Percentiles rank a stretch among this genome's conserved stretches.
These are phyloP conservation scores for Candolleomyces eurysporus DNA, from an alignment of 768 basidiomycete species.

Conservation along the genomic window DNA sequence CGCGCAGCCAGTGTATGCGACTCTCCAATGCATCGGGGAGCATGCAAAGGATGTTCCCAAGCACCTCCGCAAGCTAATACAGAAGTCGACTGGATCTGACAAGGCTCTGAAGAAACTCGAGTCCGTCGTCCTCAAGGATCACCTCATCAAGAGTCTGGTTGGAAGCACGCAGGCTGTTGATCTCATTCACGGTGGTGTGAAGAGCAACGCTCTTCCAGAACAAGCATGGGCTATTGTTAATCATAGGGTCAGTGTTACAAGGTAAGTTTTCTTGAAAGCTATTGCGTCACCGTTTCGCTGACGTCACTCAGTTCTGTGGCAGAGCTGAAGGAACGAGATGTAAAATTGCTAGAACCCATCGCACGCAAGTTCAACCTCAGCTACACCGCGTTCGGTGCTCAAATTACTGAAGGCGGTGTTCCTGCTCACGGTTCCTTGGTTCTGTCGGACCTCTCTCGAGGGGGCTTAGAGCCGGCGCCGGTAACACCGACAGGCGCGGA, in stretches of 20 bases:
- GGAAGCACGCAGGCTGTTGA: constrained; percentile 81
- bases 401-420: constrained; percentile 22
- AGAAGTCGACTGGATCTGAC: constrained; percentile 46
- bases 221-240: constrained; percentile 66
- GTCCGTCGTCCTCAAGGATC: constrained; percentile 39
- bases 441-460: constrained; percentile 48
- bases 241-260: constrained; percentile 64
- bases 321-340: constrained; percentile 44
- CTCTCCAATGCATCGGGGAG: constrained; percentile 64
- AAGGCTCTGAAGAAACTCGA: constrained; percentile 52
- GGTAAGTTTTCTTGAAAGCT: constrained; percentile 29
- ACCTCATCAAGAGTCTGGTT: constrained; percentile 42
- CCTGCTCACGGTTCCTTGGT: constrained; percentile 45
- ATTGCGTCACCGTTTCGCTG: background rate
- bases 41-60: constrained; percentile 56
- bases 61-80: constrained; percentile 45
- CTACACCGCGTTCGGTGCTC: constrained; percentile 53
- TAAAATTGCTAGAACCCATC: constrained; percentile 42
- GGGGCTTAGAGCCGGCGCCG: constrained; percentile 65
- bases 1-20: constrained; percentile 55
- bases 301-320: constrained; percentile 35
- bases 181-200: constrained; percentile 64
- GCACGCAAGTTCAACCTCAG: constrained; percentile 56
- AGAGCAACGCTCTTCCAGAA: constrained; percentile 81
- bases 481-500: constrained; percentile 46